A percentile compares a stretch with the other conserved stretches of the same genome.
These are phyloP conservation scores for Trifolium subterraneum DNA, from an alignment of 306 rosid species.

Conservation along the genomic window DNA sequence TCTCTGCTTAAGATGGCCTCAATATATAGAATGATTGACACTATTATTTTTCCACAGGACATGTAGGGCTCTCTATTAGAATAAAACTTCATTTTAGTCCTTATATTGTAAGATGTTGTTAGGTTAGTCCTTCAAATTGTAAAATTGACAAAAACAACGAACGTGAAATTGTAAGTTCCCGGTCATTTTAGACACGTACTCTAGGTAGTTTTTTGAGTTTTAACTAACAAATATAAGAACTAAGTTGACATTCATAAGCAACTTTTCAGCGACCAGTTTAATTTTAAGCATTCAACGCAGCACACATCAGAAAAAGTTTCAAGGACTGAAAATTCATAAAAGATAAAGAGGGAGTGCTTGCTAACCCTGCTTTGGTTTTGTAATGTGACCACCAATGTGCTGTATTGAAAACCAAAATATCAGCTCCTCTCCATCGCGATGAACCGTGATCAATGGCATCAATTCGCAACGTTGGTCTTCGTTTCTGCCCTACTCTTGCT, in stretches of 20 bases:
- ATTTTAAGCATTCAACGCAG: neutral
- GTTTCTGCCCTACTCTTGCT: constrained; percentile 77
- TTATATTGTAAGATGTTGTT: neutral
- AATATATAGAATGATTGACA: neutral
- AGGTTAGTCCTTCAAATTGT: neutral
- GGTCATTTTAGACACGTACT: neutral
- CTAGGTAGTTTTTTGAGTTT: neutral
- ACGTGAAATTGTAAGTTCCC: neutral
- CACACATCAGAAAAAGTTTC: constrained; percentile 12
- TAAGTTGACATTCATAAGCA: neutral
- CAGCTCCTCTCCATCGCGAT: constrained; percentile 92
- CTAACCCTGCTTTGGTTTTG: constrained; percentile 95
- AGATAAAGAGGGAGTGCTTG: constrained; percentile 43
- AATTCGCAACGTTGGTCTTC: constrained; percentile 71
- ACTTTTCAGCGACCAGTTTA: neutral
- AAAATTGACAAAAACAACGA: neutral
- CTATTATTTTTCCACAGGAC: constrained; percentile 2
- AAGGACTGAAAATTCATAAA: constrained; percentile 24
- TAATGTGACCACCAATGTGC: constrained; percentile 99
- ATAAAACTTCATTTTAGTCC: neutral
- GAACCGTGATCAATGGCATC: constrained; percentile 86
- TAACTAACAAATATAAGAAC: neutral
- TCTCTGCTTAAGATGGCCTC: neutral
- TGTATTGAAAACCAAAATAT: constrained; percentile 85
- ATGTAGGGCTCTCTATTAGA: neutral